Base-by-base conservation (phyloP, 139 green algal genomes). In the Chlamydomonas urium region DNA sequence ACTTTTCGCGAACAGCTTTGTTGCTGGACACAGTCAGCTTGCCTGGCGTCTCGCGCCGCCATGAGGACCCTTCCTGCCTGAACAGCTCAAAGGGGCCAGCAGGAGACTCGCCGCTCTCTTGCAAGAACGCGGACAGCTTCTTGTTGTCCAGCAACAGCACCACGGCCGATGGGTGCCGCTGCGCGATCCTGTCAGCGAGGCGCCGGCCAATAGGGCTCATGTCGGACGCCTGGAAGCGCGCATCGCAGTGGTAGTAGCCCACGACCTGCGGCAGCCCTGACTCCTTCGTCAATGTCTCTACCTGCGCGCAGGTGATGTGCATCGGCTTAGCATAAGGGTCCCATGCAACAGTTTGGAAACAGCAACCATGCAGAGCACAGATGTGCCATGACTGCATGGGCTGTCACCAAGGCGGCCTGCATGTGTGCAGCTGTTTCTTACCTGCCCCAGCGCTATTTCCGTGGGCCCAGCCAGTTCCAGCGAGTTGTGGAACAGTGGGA, bases 201-300 rank as follows among this genome's bases (percentile, higher is more conserved):
- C 68, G 59, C n/a, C 60, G 28, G 60, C 26, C 68, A 19, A 66
- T 31, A n/a, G 75, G 68, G 61, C 68, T 32, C 1, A 66, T 17
- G 3, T 75, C 75, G 24, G 57, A 26, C 0, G 68, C 85, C 1
- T 69, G 65, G 1, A 86, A 69, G 23, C 68, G 79, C 50, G 89
- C 84, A 45, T 93, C 92, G 26, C 66, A 79, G 58, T 94, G 86
- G 73, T 94, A 94, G 75, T 92, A 91, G 10, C 89, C 89, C 23
- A 63, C 53, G 0, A 94, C 75, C 32, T 93, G 60, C n/a, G 74
- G n/a, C 19, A 84, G 66, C 19, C 63, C 73, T 48, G 76, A 42
- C 53, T 78, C 56, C 36, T 71, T 67, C 1, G 61, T 71, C 34
- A 75, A 69, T 1, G 65, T 61, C 26, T 85, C 77, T 14, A 81